Evolutionary conservation across 192 early-diverging fungal species (phyloP), one percentile per base, ranked within the genome.

Genomic region (Umbelopsis ramanniana): DNA sequence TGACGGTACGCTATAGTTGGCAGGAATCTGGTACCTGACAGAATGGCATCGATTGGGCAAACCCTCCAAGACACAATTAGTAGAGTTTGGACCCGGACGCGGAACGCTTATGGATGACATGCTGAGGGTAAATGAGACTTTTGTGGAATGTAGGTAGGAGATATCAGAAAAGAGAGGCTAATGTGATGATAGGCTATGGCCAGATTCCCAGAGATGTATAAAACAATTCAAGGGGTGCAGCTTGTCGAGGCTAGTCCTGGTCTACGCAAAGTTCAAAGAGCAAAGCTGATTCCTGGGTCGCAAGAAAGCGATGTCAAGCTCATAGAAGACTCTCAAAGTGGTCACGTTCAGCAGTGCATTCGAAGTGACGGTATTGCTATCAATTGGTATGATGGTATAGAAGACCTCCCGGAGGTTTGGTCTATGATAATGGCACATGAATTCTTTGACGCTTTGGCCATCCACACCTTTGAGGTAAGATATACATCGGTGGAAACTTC

Each of bases 391-490:
- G 89, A 94, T 67, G 75, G 81, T 55, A 72, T 93, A 79, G 85
- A 92, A 23, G 76, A 88, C 14, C 82, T 90, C 11, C 83, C 85
- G 67, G 89, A 80, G 43, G 73, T 76, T 47, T 89, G 87, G 57
- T 90, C 93, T 17, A 70, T 95, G 52, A 79, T 96, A 23, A 82
- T 97, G 71, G 95, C 96, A 0, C 96, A 99, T 81, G 97, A 99
- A 82, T 97, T 98, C 68, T 98, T 99, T 83, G 97, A 99, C 71
- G 96, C 97, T 0, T 82, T 99, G 63, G 96, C 97, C 0, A 84
- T 98, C 22, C 92, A 93, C 84, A 90, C 89, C 70, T 94, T 96
- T 74, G 80, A 94, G 76, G 87, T 91, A 80, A 43, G n/a, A 6
- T 24, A 8, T 40, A 40, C 38, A 40, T 40, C 38, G 8, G 38